phyloP scores from a whole-genome alignment of 164 flowering plant species.

The Magnolia changhungtana region DNA sequence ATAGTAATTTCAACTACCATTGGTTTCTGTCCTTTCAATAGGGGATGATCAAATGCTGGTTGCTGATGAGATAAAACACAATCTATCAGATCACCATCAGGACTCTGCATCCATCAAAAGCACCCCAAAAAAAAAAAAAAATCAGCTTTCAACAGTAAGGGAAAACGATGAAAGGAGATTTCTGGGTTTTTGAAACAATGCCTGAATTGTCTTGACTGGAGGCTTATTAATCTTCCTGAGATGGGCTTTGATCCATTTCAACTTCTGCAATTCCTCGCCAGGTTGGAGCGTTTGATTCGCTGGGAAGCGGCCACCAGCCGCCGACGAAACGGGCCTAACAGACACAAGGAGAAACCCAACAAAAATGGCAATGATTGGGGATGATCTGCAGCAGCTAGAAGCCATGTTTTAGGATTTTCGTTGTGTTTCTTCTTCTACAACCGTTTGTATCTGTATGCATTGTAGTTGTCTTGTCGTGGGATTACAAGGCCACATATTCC shows the following conservation, averaged over 20 bases:
- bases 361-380: constrained; percentile 54
- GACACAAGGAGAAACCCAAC: constrained; percentile 54
- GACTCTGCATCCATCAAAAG: constrained; percentile 51
- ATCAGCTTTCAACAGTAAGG: background rate
- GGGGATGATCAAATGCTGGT: constrained; percentile 98
- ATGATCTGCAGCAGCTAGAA: constrained; percentile 41
- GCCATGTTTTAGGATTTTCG: constrained; percentile 38
- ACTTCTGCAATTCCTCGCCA: constrained; percentile 52
- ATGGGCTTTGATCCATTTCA: constrained; percentile 54
- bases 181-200: constrained; percentile 11
- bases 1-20: constrained; percentile 41
- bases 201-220: constrained; percentile 69
- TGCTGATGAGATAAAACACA: constrained; percentile 84
- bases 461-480: constrained; percentile 59
- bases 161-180: constrained; percentile 8
- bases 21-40: constrained; percentile 73
- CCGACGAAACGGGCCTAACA: constrained; percentile 26
- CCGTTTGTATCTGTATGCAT: constrained; percentile 39
- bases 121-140: background rate
- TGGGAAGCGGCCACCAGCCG: background rate
- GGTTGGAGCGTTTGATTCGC: constrained; percentile 51
- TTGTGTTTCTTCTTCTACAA: constrained; percentile 26
- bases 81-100: constrained; percentile 94
- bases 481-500: constrained; percentile 25
- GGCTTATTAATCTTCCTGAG: constrained; percentile 81